Evolutionary conservation across 305 asterid genomes (phyloP), one percentile per base, ranked within the genome.

Genomic region (Ajuga reptans): DNA sequence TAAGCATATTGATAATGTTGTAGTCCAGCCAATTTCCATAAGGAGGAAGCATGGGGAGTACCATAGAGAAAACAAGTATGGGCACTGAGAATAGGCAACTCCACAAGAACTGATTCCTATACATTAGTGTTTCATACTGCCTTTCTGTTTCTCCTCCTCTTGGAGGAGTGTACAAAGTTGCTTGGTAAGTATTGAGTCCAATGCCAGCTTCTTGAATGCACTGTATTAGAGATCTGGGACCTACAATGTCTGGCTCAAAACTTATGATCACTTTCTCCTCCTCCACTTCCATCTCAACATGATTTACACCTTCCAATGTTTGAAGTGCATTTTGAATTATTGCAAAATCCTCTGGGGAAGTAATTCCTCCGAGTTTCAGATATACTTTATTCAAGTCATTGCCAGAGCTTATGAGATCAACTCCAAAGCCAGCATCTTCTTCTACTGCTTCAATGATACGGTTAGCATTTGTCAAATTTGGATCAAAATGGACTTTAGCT

Each of bases 361-460:
- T 78, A 68, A 84, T 75, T 64, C 96, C 98, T 60, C 80, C 97
- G 41, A 90, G 75, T 82, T 84, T 80, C 77, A 92, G 75, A 80
- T 85, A 82, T 60, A 90, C 81, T 80, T 88, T 92, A 65, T 75
- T 92, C 68, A 78, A 79, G 80, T 87, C 98, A 66, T 79, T 78
- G 60, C 96, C 95, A 37, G 94, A 82, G 86, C 89, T 85, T 67
- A 87, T 80, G 60, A 92, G 87, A 56, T 90, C 93, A 68, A 94
- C 95, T 62, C 88, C 97, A 81, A 92, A 92, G 9, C 98, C 98
- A 73, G 96, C 90, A 83, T 90, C 94, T 83, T 88, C 96, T 84
- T 92, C 95, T 47, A 90, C 82, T 71, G 95, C 89, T 83, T 80
- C 82, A 59, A 82, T 73, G 47, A 92, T 86, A 37, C 33, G 75